These are phyloP conservation scores for Mycena epipterygia DNA, from an alignment of 768 basidiomycete species.

Conservation along the genomic window DNA sequence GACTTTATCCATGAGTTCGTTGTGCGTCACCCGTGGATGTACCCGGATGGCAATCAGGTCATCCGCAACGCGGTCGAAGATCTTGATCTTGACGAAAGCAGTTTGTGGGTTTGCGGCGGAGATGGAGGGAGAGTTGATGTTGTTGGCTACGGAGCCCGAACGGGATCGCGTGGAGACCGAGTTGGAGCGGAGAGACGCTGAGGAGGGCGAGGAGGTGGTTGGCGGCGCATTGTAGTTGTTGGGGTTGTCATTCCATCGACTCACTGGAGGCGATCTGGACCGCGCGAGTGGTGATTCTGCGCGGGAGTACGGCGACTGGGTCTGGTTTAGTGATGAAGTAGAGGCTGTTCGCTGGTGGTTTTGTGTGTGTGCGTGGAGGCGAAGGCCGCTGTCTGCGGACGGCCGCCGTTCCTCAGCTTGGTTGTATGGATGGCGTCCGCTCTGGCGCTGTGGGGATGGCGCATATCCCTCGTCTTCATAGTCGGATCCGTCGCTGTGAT, in stretches of 20 bases:
- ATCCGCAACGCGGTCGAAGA: conserved; percentile 93
- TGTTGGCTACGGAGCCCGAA: conserved; percentile 57
- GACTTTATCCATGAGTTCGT: conserved; percentile 93
- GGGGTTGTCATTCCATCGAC: conserved; percentile 45
- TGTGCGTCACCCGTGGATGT: conserved; percentile 89
- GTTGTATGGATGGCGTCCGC: conserved; percentile 55
- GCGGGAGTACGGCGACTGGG: conserved; percentile 51
- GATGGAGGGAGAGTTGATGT: conserved; percentile 74
- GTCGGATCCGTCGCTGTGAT: conserved; percentile 73
- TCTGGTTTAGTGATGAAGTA: conserved; percentile 59
- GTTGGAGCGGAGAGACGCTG: conserved; percentile 62
- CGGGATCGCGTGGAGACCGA: conserved; percentile 15
- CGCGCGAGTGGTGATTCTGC: conserved; percentile 55
- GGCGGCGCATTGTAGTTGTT: conserved; percentile 39
- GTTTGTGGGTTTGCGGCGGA: conserved; percentile 84
- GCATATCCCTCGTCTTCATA: conserved; percentile 73
- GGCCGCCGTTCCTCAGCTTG: conserved; percentile 50
- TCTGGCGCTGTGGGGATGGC: conserved; percentile 56
- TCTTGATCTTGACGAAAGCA: conserved; percentile 98
- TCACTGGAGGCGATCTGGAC: conserved; percentile 52
- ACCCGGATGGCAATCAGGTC: conserved; percentile 98
- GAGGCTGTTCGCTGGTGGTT: conserved; percentile 68
- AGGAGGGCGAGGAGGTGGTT: conserved; percentile 56
- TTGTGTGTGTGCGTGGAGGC: conserved; percentile 58
- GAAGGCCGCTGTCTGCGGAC: conserved; percentile 56